A percentile compares a stretch with the other conserved stretches of the same genome.
phyloP scores from a whole-genome alignment of 2,329 filamentous ascomycete genomes.

The Neopestalotiopsis sp. region DNA sequence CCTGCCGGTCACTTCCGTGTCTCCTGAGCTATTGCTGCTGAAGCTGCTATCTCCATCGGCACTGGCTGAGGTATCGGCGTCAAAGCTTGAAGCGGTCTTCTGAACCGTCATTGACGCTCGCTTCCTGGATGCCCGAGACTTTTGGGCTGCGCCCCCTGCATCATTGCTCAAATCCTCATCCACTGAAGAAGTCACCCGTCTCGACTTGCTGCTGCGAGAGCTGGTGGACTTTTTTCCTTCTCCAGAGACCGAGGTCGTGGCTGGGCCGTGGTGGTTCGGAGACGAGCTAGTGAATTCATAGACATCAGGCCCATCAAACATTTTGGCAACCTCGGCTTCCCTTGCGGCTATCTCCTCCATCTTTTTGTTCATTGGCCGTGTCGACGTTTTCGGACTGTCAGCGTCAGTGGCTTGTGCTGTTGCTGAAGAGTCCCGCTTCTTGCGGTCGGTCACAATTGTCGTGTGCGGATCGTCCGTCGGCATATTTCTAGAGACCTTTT shows the following conservation, averaged over 20 bases:
- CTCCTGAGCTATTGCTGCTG: slow-evolving; percentile 30
- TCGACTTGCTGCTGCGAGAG: slow-evolving; percentile 39
- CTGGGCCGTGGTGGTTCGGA: slow-evolving; percentile 34
- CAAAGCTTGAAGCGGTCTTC: slow-evolving; percentile 39
- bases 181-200: slow-evolving; percentile 45
- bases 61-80: slow-evolving; percentile 23
- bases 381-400: slow-evolving; percentile 22
- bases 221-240: slow-evolving; percentile 29
- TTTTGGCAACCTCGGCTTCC: slow-evolving; percentile 33
- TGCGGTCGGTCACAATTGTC: slow-evolving; percentile 43
- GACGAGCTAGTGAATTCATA: slow-evolving; percentile 61
- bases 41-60: slow-evolving; percentile 41
- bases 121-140: slow-evolving; percentile 38
- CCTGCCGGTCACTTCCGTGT: slow-evolving; percentile 28
- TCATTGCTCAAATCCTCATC: slow-evolving; percentile 40
- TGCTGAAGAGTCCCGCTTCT: slow-evolving; percentile 44
- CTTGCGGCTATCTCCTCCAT: slow-evolving; percentile 34
- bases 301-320: slow-evolving; percentile 45
- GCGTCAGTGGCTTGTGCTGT: slow-evolving; percentile 20
- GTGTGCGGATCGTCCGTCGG: slow-evolving; percentile 34
- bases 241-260: slow-evolving; percentile 22
- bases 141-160: slow-evolving; percentile 29
- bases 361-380: slow-evolving; percentile 29
- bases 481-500: slow-evolving; percentile 38
- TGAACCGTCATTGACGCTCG: slow-evolving; percentile 47